Percentiles rank a stretch among this genome's conserved stretches.
These are phyloP conservation scores for Dendrothele bispora DNA, from an alignment of 768 basidiomycete species.

Conservation along the genomic window DNA sequence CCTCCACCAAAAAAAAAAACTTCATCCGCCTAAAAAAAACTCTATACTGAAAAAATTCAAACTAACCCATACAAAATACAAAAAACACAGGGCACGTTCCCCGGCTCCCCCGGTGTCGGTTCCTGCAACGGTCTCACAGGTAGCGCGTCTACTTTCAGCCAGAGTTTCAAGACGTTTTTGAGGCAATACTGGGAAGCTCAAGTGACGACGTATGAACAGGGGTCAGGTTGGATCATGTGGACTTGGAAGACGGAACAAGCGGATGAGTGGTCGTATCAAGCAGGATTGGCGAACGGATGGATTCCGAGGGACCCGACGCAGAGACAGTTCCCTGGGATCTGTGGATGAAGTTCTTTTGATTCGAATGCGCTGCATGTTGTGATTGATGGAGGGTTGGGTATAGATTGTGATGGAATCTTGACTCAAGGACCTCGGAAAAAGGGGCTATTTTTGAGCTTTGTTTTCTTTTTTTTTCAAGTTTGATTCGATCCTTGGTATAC, in stretches of 20 bases:
- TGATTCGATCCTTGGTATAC: no score
- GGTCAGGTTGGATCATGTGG: constrained; percentile 77
- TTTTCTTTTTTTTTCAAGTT: no score
- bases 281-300: constrained; percentile 73
- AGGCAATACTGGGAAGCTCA: constrained; percentile 86
- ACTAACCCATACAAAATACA: no score
- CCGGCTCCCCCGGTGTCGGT: constrained; percentile 69
- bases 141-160: constrained; percentile 66
- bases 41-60: no score
- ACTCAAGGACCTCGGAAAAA: no score
- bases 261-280: constrained; percentile 90
- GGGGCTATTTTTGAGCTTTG: no score
- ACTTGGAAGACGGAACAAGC: constrained; percentile 83
- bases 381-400: no score
- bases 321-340: constrained; percentile 62
- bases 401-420: no score
- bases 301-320: constrained; percentile 64
- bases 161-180: constrained; percentile 79
- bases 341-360: no score
- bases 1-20: neutral
- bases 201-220: constrained; percentile 67
- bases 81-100: constrained; percentile 42
- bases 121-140: constrained; percentile 77
- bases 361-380: no score
- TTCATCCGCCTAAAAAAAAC: neutral